phyloP scores from a whole-genome alignment of 306 rosid genomes.

The Betula pendula region DNA sequence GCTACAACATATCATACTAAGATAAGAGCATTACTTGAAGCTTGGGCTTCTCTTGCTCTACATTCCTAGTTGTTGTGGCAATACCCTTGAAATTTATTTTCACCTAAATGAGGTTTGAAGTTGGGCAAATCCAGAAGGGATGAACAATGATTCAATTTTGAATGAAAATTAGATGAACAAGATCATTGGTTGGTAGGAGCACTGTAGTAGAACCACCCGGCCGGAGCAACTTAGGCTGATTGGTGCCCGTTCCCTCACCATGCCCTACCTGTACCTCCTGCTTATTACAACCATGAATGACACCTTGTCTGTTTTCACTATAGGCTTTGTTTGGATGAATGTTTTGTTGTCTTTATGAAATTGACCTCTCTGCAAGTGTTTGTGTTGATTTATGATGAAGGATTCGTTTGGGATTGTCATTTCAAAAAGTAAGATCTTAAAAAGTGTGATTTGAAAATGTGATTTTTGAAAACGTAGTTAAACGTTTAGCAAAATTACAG shows the following conservation, averaged over 20 bases:
- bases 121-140: background rate
- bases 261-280: background rate
- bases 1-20: background rate
- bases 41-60: background rate
- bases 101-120: background rate
- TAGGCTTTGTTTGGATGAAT: background rate
- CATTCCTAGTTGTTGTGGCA: background rate
- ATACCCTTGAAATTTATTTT: background rate
- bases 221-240: background rate
- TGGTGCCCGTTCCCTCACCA: background rate
- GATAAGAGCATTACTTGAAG: background rate
- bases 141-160: background rate
- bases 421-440: no score
- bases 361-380: no score
- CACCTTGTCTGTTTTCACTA: background rate
- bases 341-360: background rate
- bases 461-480: no score
- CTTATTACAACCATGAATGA: background rate
- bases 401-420: no score
- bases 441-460: no score
- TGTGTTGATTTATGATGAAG: no score
- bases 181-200: background rate
- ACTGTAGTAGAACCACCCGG: background rate
- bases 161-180: background rate
- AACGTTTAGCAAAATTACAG: no score